phyloP scores from a whole-genome alignment of 1,284 basidiomycete genomes.

The Lignosus rhinocerotis region DNA sequence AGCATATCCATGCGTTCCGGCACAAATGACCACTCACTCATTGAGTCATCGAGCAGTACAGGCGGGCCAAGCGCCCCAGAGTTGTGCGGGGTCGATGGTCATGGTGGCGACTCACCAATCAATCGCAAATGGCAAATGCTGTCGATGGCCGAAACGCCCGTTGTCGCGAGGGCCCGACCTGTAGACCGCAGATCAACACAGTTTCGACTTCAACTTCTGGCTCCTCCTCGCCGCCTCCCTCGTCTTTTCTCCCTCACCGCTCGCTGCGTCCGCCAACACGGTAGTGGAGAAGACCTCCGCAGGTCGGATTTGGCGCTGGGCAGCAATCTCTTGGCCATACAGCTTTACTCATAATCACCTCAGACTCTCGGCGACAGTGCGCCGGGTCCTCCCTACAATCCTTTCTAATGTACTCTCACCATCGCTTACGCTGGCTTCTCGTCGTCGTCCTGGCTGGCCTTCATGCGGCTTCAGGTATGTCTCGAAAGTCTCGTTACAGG shows the following conservation, averaged over 20 bases:
- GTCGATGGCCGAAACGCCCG: neutral
- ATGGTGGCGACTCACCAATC: too few species aligned
- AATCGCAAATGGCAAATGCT: too few species aligned
- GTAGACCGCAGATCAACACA: neutral
- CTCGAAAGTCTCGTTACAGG: neutral
- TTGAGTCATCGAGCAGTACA: too few species aligned
- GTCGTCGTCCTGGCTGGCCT: slow-evolving; percentile 17
- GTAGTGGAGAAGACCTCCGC: slow-evolving; percentile 21
- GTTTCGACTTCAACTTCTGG: slow-evolving; percentile 1
- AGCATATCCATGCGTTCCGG: too few species aligned
- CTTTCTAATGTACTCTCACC: slow-evolving; percentile 24
- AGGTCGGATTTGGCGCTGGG: slow-evolving; percentile 25
- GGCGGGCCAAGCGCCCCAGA: too few species aligned
- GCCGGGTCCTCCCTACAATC: slow-evolving; percentile 11
- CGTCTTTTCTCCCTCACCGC: slow-evolving; percentile 7
- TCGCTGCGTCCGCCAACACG: slow-evolving; percentile 13
- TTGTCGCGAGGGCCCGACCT: slow-evolving; percentile 5
- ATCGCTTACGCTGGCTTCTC: slow-evolving; percentile 21
- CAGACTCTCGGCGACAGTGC: slow-evolving; percentile 14
- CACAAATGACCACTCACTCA: too few species aligned
- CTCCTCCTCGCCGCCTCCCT: slow-evolving; percentile 10
- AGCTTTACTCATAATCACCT: slow-evolving; percentile 16
- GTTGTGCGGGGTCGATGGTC: too few species aligned
- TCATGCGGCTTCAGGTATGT: slow-evolving; percentile 18
- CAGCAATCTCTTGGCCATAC: slow-evolving; percentile 16